A percentile compares a stretch with the other conserved stretches of the same genome.
phyloP scores from a whole-genome alignment of 2,329 filamentous ascomycete genomes.

The Talaromyces amestolkiae region DNA sequence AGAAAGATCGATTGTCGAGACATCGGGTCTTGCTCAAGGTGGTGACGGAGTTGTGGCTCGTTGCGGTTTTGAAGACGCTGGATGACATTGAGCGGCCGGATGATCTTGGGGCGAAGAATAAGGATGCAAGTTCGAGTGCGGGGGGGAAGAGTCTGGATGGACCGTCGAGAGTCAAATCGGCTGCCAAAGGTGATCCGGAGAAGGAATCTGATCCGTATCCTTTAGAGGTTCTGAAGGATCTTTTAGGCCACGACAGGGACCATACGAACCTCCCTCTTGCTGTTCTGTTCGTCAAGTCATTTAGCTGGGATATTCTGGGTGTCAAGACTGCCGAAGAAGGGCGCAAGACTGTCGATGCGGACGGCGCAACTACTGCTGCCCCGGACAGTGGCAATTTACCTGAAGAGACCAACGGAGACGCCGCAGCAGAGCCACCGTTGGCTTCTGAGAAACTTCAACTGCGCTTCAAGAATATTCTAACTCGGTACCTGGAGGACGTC shows the following conservation, averaged over 20 bases:
- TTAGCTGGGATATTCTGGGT: slow-evolving; percentile 91
- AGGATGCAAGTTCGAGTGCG: slow-evolving; percentile 47
- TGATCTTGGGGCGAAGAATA: slow-evolving; percentile 55
- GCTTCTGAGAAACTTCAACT: slow-evolving; percentile 74
- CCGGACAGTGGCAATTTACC: slow-evolving; percentile 34
- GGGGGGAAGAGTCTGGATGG: slow-evolving; percentile 51
- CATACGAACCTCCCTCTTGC: slow-evolving; percentile 87
- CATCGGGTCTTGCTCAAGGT: slow-evolving; percentile 85
- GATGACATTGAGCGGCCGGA: slow-evolving; percentile 66
- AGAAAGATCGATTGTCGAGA: slow-evolving; percentile 84
- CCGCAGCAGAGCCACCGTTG: slow-evolving; percentile 64
- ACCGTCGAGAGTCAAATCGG: slow-evolving; percentile 62
- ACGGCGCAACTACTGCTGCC: slow-evolving; percentile 60
- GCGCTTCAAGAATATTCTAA: slow-evolving; percentile 80
- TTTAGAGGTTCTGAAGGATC: slow-evolving; percentile 93
- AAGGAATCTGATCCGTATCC: slow-evolving; percentile 86
- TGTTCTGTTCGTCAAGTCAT: slow-evolving; percentile 93
- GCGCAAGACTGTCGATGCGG: slow-evolving; percentile 79
- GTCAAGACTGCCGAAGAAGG: slow-evolving; percentile 70
- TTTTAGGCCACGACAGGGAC: slow-evolving; percentile 89
- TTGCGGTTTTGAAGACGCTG: slow-evolving; percentile 79
- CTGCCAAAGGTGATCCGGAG: slow-evolving; percentile 56
- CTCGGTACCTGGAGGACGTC: slow-evolving; percentile 88
- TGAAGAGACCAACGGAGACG: slow-evolving; percentile 36
- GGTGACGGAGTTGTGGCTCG: slow-evolving; percentile 93